Conservation (phyloP, 148 eudicot genomes). For the Heliamphora exappendiculata region DNA sequence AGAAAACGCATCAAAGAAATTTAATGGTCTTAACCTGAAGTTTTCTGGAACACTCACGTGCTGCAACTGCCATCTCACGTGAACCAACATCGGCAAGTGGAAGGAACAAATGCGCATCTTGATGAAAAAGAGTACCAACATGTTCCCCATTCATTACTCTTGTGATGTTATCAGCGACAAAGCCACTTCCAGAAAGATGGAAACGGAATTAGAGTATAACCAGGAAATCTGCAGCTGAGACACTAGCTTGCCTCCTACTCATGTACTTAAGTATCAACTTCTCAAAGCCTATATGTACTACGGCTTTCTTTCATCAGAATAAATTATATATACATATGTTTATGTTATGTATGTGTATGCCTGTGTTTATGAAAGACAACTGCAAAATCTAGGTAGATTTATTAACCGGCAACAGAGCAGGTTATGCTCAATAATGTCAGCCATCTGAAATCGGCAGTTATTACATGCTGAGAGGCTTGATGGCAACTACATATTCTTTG, state of each 20-base stretch:
- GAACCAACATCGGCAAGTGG: constrained; percentile 47
- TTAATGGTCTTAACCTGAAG: constrained; percentile 49
- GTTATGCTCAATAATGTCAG: too few species aligned
- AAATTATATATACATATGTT: too few species aligned
- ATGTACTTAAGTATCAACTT: neutral
- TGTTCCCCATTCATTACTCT: constrained; percentile 63
- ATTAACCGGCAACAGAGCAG: too few species aligned
- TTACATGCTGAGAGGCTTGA: neutral
- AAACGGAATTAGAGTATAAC: constrained; percentile 5
- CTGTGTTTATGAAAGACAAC: too few species aligned
- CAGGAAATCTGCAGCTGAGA: neutral
- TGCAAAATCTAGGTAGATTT: too few species aligned
- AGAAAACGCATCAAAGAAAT: neutral
- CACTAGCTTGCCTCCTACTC: neutral
- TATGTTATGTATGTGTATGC: too few species aligned
- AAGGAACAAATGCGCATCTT: constrained; percentile 57
- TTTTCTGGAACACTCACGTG: constrained; percentile 64
- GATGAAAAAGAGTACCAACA: constrained; percentile 80
- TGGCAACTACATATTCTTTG: neutral
- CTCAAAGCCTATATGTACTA: too few species aligned
- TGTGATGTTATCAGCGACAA: constrained; percentile 49
- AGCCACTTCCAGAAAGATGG: constrained; percentile 49
- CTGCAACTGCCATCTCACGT: constrained; percentile 79
- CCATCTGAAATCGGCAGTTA: neutral
- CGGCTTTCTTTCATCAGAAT: too few species aligned